Evolutionary conservation across 306 rosid genomes (phyloP), one percentile per base, ranked within the genome.

Genomic region (Castanea mollissima): DNA sequence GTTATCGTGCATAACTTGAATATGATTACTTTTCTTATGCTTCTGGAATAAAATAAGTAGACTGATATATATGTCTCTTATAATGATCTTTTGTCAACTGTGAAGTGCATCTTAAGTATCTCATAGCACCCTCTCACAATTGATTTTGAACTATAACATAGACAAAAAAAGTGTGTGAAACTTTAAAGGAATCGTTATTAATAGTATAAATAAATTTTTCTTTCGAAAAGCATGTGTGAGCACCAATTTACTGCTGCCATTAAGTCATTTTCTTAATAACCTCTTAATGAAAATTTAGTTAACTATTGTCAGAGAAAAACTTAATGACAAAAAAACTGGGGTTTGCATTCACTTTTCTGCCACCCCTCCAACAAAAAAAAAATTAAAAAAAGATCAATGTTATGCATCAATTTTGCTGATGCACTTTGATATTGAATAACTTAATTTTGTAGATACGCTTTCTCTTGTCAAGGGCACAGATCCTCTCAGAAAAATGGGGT

Each of bases 401-500:
- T 63, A 31, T 74, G 62, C 25, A 25, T 27, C 46, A 63, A 51
- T 65, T 49, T 67, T 27, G 41, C 71, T 73, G 51, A 59, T 67
- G 34, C 79, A 52, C 67, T 79, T 9, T 41, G 80, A 52, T 29
- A 70, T 55, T 63, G 72, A 84, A 84, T 58, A 73, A 31, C 58
- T 75, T 77, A 64, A 56, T 64, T 57, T 77, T 74, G 68, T 87
- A 94, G 98, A 85, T 94, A 74, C 98, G 93, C 68, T 76, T 78
- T 75, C 91, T 94, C 85, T 78, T 86, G 32, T 89, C 93, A 77
- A 89, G 88, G 88, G 94, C 97, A 34, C 85, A 83, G 59, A 32
- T 62, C 35, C 94, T 94, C 70, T 91, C 97, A 32, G 68, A 84
- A 84, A 94, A 85, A 88, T 94, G 98, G 98, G 88, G 87, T 23